Base-by-base conservation (phyloP, 768 basidiomycete species). In the Leccinellum albellum region DNA sequence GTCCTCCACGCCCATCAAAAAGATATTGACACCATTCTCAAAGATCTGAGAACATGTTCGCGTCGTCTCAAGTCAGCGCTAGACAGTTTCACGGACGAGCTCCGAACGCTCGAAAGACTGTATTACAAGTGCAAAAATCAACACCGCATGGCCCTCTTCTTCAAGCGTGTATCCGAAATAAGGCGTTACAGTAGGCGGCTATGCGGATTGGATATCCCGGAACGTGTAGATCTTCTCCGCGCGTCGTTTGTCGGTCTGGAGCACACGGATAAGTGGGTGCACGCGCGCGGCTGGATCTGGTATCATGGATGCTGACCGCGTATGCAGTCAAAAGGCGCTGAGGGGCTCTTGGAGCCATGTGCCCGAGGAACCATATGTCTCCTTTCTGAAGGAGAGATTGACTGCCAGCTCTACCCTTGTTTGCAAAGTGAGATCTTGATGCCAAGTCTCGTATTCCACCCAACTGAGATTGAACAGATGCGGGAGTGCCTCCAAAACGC, bases 81-180 rank as follows among this genome's bases (percentile, higher is more conserved):
- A n/a, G 61, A 55, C 49, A 47, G 46, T 24, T 60, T 67, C 58
- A 57, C 50, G 14, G 61, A 67, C 50, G 67, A 68, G 63, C 67
- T 82, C 6, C 79, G 79, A 51, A 69, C 88, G 20, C 74, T 91
- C 33, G 82, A 86, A 62, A 77, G 86, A 58, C 67, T 91, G 2
- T 86, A 85, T 67, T 91, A 92, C 73, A 89, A 89, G 63, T 84
- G 83, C 60, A 89, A 87, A 66, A 92, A 91, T 61, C 90, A 93
- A 77, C 71, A 71, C 47, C 66, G 70, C 44, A 55, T 45, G 50
- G 61, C 70, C 28, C 59, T 90, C 12, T 90, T 89, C 69, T 91
- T 88, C 87, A 64, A 62, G 46, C 82, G 82, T 29, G 74, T 87
- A 15, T 64, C 67, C 10, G 91, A 91, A 65, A 75, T 86, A 20